Conservation (phyloP, 768 basidiomycete species). For the Tricholoma furcatifolium region DNA sequence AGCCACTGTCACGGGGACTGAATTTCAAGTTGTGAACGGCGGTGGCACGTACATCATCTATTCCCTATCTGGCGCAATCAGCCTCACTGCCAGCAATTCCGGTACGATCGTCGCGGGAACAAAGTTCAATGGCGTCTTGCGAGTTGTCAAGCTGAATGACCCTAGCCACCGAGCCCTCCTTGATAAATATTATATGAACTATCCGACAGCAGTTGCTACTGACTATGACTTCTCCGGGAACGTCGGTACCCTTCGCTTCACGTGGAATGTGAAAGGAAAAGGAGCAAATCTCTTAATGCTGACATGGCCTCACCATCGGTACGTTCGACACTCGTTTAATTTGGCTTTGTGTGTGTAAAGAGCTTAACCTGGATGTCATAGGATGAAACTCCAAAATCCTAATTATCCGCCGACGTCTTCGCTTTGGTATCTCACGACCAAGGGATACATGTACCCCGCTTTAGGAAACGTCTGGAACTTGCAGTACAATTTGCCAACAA, state of each 20-base stretch:
- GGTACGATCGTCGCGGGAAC: slow-evolving; percentile 22
- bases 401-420: slow-evolving; percentile 23
- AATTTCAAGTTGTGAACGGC: slow-evolving; percentile 26
- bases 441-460: slow-evolving; percentile 33
- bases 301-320: slow-evolving; percentile 35
- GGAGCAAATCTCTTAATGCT: slow-evolving; percentile 29
- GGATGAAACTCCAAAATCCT: slow-evolving; percentile 22
- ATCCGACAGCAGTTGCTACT: slow-evolving; percentile 26
- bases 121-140: slow-evolving; percentile 28
- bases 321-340: background rate
- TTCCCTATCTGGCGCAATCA: slow-evolving; percentile 28
- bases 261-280: slow-evolving; percentile 28
- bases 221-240: slow-evolving; percentile 30
- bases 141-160: slow-evolving; percentile 26
- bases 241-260: slow-evolving; percentile 29
- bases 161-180: slow-evolving; percentile 26
- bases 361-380: background rate
- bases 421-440: slow-evolving; percentile 31
- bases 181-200: slow-evolving; percentile 29
- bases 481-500: slow-evolving; percentile 28
- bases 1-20: slow-evolving; percentile 26
- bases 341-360: background rate
- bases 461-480: slow-evolving; percentile 31
- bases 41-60: slow-evolving; percentile 32
- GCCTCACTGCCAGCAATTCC: slow-evolving; percentile 22